A percentile compares a stretch with the other conserved stretches of the same genome.
Conservation (phyloP, 2,329 filamentous ascomycete genomes). For the Bertia moriformis region DNA sequence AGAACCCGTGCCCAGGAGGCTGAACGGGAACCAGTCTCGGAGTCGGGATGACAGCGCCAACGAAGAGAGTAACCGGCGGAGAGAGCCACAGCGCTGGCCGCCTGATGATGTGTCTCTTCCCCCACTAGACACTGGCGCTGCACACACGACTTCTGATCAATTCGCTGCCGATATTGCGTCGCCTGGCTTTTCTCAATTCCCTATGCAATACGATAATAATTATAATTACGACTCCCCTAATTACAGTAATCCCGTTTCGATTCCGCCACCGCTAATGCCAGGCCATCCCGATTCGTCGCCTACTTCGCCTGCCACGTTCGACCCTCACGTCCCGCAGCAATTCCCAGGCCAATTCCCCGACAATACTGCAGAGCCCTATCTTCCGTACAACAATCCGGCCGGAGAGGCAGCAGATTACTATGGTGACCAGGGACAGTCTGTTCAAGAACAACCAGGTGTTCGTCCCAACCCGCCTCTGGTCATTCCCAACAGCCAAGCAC, state of each 20-base stretch:
- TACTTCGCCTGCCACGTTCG: constrained; percentile 14
- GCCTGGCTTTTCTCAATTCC: not conserved
- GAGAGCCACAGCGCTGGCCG: no score
- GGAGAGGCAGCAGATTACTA: constrained; percentile 48
- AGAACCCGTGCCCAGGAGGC: not conserved
- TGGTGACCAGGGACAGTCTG: constrained; percentile 44
- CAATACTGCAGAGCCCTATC: constrained; percentile 25
- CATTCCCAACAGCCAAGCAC: constrained; percentile 36
- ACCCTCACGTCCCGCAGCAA: constrained; percentile 35
- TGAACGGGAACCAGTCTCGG: no score
- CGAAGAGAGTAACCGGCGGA: no score
- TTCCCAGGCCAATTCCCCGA: constrained; percentile 41
- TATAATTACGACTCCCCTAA: no score
- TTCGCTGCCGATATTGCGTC: not conserved
- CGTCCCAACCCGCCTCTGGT: constrained; percentile 33
- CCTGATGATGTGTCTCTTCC: no score
- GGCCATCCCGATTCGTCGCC: no score
- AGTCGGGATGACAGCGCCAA: not conserved
- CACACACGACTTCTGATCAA: not conserved
- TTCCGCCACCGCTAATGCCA: no score
- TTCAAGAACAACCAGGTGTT: constrained; percentile 42
- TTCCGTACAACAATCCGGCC: constrained; percentile 23
- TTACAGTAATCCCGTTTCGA: no score
- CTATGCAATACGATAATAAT: not conserved
- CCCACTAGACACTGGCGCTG: not conserved